These are phyloP conservation scores for Colletotrichum gloeosporioides DNA, from an alignment of 2,329 filamentous ascomycete genomes.

Conservation along the genomic window DNA sequence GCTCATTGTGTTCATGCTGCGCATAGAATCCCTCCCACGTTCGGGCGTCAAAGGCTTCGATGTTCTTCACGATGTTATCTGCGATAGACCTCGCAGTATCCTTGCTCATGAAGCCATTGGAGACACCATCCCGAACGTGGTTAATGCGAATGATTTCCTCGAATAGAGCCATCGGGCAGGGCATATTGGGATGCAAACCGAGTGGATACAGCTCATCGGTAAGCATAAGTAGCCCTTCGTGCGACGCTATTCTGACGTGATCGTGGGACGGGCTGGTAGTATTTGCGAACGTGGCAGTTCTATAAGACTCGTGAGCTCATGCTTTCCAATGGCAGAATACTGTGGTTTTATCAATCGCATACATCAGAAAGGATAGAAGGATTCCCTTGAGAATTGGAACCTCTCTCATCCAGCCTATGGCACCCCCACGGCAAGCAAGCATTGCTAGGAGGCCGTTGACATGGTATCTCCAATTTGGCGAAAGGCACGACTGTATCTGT, in stretches of 20 bases:
- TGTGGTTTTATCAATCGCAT: background rate
- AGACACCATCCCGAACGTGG: slow-evolving; percentile 32
- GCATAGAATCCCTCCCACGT: slow-evolving; percentile 33
- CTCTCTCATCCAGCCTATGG: background rate
- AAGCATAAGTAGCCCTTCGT: slow-evolving; percentile 30
- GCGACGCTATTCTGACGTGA: slow-evolving; percentile 27
- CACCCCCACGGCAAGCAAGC: slow-evolving; percentile 8
- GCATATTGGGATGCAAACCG: slow-evolving; percentile 27
- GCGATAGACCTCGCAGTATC: slow-evolving; percentile 4
- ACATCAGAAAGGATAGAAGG: slow-evolving; percentile 3
- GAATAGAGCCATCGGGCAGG: slow-evolving; percentile 37
- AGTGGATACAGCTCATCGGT: slow-evolving; percentile 26
- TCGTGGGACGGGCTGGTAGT: slow-evolving; percentile 39
- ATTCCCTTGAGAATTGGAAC: background rate
- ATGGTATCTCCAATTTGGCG: slow-evolving; percentile 17
- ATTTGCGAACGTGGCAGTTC: slow-evolving; percentile 36
- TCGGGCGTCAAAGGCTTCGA: slow-evolving; percentile 33
- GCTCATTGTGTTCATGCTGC: slow-evolving; percentile 25
- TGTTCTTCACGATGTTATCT: slow-evolving; percentile 16
- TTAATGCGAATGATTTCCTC: slow-evolving; percentile 39
- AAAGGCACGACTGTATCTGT: slow-evolving; percentile 15
- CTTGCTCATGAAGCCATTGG: slow-evolving; percentile 1
- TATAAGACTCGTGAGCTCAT: slow-evolving; percentile 10
- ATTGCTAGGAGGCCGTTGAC: slow-evolving; percentile 19
- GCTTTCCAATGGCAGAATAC: background rate